Evolutionary conservation across 176 grass and related monocot species (phyloP).

Genomic region (Melocanna baccifera): DNA sequence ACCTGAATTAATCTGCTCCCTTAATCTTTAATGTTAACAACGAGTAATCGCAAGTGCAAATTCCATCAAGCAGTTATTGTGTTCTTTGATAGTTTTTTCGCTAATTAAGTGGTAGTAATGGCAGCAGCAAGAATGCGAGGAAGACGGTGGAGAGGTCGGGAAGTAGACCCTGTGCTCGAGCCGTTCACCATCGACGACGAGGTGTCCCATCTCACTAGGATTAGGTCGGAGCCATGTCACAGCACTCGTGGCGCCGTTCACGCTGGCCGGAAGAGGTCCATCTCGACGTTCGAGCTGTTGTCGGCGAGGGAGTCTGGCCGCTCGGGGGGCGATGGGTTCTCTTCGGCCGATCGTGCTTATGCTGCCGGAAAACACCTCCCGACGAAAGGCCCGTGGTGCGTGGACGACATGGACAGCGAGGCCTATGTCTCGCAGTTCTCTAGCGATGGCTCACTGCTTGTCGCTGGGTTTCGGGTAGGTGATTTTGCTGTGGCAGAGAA

Average conservation of each 20-base stretch:
- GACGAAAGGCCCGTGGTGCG: slow-evolving; percentile 33
- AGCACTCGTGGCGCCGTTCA: neutral
- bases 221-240: slow-evolving; percentile 54
- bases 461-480: slow-evolving; percentile 71
- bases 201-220: slow-evolving; percentile 54
- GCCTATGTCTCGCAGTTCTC: slow-evolving; percentile 90
- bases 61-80: neutral
- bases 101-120: neutral
- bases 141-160: neutral
- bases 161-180: slow-evolving; percentile 12
- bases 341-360: slow-evolving; percentile 54
- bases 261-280: neutral
- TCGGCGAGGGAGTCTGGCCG: slow-evolving; percentile 57
- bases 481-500: neutral
- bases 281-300: slow-evolving; percentile 55
- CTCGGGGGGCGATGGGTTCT: slow-evolving; percentile 47
- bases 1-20: neutral
- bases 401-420: slow-evolving; percentile 66
- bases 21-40: neutral
- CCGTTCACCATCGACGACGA: slow-evolving; percentile 56
- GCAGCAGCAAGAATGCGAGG: slow-evolving; percentile 26
- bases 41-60: neutral
- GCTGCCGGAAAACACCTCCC: slow-evolving; percentile 51
- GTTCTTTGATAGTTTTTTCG: neutral
- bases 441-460: slow-evolving; percentile 66